Evolutionary conservation across 805 yeast species (phyloP).

Genomic region (Candida andamanensis): DNA sequence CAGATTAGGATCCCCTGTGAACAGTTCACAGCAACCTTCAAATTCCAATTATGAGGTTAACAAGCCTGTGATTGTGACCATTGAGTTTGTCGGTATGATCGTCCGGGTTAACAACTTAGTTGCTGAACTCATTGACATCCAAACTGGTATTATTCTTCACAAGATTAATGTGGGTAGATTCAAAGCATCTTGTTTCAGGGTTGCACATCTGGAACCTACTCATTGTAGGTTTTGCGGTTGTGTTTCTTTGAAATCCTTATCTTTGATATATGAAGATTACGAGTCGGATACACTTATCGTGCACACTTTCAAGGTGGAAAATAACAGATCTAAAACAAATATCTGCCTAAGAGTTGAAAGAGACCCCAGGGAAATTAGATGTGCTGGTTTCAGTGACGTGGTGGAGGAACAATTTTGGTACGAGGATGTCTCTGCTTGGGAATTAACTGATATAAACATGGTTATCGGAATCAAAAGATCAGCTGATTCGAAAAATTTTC

Average conservation of each 20-base stretch:
- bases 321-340: conserved; percentile 65
- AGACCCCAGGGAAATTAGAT: conserved; percentile 87
- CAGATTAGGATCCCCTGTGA: background rate
- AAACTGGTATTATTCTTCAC: conserved; percentile 67
- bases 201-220: conserved; percentile 78
- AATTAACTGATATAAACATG: conserved; percentile 69
- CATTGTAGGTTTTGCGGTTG: conserved; percentile 92
- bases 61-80: conserved; percentile 42
- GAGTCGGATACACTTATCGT: conserved; percentile 54
- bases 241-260: conserved; percentile 68
- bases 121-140: conserved; percentile 72
- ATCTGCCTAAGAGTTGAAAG: conserved; percentile 88
- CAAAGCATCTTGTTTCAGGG: conserved; percentile 55
- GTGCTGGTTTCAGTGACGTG: conserved; percentile 77
- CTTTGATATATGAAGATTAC: conserved; percentile 63
- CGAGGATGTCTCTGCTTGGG: conserved; percentile 70
- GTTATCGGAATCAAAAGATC: conserved; percentile 49
- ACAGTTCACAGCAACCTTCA: conserved; percentile 1
- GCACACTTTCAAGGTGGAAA: conserved; percentile 67
- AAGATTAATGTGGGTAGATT: conserved; percentile 58
- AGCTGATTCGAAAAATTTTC: too few relatives aligned
- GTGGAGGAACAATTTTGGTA: conserved; percentile 67
- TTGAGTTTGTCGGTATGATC: conserved; percentile 72
- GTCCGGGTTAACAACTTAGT: conserved; percentile 49
- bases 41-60: conserved; percentile 17